Evolutionary conservation across 2,329 filamentous ascomycete species (phyloP).

Genomic region (Leptographium wingfieldii): DNA sequence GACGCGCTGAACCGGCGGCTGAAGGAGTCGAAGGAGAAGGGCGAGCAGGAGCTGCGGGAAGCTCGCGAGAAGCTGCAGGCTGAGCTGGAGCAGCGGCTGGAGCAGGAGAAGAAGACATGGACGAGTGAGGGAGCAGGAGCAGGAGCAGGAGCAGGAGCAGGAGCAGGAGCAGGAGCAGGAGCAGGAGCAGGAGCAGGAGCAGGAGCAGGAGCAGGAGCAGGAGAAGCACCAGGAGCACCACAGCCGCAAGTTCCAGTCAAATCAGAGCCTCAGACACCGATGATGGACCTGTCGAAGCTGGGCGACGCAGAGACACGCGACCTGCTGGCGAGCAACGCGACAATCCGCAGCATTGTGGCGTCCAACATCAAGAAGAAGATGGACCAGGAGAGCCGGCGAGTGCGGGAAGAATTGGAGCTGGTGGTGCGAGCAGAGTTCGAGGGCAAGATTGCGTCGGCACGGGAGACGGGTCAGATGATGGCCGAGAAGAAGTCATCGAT

Average conservation of each 20-base stretch:
- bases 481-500: constrained; percentile 62
- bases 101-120: constrained; percentile 52
- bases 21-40: constrained; percentile 45
- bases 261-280: constrained; percentile 14
- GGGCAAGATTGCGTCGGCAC: constrained; percentile 38
- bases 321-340: constrained; percentile 42
- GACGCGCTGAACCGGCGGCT: constrained; percentile 56
- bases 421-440: constrained; percentile 35
- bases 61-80: constrained; percentile 39
- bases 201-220: constrained; percentile 6
- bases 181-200: constrained; percentile 6
- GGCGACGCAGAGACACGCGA: constrained; percentile 44
- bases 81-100: constrained; percentile 42
- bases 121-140: constrained; percentile 24
- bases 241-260: constrained; percentile 9
- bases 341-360: constrained; percentile 44
- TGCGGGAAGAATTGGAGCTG: constrained; percentile 40
- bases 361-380: constrained; percentile 59
- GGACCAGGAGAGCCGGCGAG: constrained; percentile 48
- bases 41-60: constrained; percentile 36
- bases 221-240: neutral
- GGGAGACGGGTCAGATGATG: constrained; percentile 56
- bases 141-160: neutral
- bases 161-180: neutral
- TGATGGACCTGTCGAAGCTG: constrained; percentile 33